phyloP scores from a whole-genome alignment of 2,329 filamentous ascomycete genomes.

The Microcyclospora pomicola region DNA sequence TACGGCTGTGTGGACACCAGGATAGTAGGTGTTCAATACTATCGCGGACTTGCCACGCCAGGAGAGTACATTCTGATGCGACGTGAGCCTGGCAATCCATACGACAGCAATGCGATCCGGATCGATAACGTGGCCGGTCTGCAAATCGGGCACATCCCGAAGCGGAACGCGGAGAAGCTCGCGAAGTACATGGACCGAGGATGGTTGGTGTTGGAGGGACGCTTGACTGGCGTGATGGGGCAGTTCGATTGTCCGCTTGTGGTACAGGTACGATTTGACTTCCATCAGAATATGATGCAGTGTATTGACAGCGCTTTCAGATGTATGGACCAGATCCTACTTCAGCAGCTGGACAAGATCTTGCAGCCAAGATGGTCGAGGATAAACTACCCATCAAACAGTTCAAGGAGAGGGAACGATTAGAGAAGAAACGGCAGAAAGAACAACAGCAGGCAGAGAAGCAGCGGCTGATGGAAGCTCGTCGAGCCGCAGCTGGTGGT shows the following conservation, averaged over 20 bases:
- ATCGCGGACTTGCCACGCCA: conserved; percentile 46
- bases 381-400: conserved; percentile 47
- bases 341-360: conserved; percentile 26
- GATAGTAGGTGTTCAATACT: conserved; percentile 49
- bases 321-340: conserved; percentile 48
- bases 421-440: conserved; percentile 21
- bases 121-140: conserved; percentile 60
- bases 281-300: too few species aligned
- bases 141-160: conserved; percentile 70
- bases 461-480: conserved; percentile 13
- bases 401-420: conserved; percentile 27
- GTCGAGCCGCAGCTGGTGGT: conserved; percentile 10
- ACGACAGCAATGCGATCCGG: conserved; percentile 60
- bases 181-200: conserved; percentile 52
- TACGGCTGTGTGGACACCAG: conserved; percentile 35
- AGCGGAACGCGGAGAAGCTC: conserved; percentile 53
- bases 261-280: conserved; percentile 23
- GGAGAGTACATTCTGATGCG: conserved; percentile 50
- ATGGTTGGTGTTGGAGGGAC: conserved; percentile 52
- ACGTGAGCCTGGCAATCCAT: conserved; percentile 52
- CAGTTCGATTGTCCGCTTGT: conserved; percentile 58
- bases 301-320: conserved; percentile 16
- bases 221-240: conserved; percentile 52
- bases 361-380: conserved; percentile 49
- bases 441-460: conserved; percentile 9